Conservation (phyloP, 1,139 yeast genomes). For the Hyphopichia fennica region DNA sequence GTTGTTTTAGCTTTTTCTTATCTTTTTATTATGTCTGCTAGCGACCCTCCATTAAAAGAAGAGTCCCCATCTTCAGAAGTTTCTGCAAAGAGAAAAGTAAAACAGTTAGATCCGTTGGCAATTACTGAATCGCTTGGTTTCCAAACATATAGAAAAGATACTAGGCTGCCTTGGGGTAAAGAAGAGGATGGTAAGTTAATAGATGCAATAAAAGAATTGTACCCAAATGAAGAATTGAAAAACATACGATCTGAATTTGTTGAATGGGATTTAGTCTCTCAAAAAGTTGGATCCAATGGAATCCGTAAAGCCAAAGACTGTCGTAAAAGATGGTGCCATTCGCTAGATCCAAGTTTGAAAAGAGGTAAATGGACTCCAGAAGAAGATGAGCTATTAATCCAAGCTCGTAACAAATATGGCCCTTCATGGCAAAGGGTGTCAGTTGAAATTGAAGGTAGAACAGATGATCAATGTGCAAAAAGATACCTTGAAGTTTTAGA, state of each 20-base stretch:
- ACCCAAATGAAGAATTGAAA: slow-evolving; percentile 18
- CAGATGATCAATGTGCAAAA: slow-evolving; percentile 95
- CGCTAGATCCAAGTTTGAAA: slow-evolving; percentile 76
- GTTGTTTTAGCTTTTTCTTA: no score
- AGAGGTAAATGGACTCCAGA: slow-evolving; percentile 89
- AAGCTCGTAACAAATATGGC: slow-evolving; percentile 69
- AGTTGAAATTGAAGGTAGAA: slow-evolving; percentile 72
- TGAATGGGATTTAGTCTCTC: slow-evolving; percentile 73
- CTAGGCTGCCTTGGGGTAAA: slow-evolving; percentile 67
- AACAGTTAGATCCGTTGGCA: slow-evolving; percentile 62
- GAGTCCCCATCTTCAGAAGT: background rate
- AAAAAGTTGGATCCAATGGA: slow-evolving; percentile 31
- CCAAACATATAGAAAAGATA: slow-evolving; percentile 63
- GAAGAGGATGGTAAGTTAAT: slow-evolving; percentile 58
- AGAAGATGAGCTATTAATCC: slow-evolving; percentile 68
- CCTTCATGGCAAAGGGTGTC: slow-evolving; percentile 88
- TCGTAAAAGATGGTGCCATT: slow-evolving; percentile 74
- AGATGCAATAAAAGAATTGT: slow-evolving; percentile 31
- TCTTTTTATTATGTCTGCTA: background rate
- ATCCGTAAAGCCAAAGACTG: slow-evolving; percentile 66
- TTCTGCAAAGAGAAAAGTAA: slow-evolving; percentile 13
- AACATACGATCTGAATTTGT: slow-evolving; percentile 33
- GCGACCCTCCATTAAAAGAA: background rate
- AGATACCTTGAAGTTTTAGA: slow-evolving; percentile 86
- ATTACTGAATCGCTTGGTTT: slow-evolving; percentile 75